Evolutionary conservation across 345 rosid species (phyloP).

Genomic region (Melaleuca quinquenervia): DNA sequence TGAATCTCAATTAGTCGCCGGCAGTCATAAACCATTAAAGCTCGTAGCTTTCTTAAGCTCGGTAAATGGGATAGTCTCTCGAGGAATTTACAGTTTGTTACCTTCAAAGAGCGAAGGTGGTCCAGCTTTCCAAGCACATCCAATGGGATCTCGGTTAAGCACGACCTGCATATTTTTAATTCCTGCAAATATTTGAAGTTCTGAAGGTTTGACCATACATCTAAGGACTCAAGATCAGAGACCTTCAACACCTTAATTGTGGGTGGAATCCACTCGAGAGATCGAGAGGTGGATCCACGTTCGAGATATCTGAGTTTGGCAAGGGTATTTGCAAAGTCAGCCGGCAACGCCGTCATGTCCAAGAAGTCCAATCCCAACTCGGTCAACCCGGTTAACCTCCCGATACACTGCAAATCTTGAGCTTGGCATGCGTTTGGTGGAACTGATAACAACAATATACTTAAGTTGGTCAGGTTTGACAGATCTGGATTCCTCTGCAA

Average conservation of each 20-base stretch:
- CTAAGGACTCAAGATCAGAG: background rate
- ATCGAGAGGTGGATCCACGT: background rate
- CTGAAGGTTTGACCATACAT: background rate
- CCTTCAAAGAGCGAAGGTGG: background rate
- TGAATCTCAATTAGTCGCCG: background rate
- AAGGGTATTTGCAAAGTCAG: background rate
- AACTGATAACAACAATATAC: too few relatives aligned
- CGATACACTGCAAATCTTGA: background rate
- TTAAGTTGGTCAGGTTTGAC: background rate
- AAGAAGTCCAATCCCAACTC: background rate
- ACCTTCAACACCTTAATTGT: background rate
- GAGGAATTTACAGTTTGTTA: background rate
- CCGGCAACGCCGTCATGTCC: background rate
- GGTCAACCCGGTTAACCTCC: background rate
- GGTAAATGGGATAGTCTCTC: background rate
- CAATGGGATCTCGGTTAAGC: background rate
- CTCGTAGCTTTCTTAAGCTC: background rate
- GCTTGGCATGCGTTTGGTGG: background rate
- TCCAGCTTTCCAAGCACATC: background rate
- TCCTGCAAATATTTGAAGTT: background rate
- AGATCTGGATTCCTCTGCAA: background rate
- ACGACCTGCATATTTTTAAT: background rate
- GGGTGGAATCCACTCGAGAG: background rate
- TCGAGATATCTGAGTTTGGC: background rate
- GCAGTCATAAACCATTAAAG: too few relatives aligned